Conservation (phyloP, 2,329 filamentous ascomycete species). For the Paecilomyces sp. region DNA sequence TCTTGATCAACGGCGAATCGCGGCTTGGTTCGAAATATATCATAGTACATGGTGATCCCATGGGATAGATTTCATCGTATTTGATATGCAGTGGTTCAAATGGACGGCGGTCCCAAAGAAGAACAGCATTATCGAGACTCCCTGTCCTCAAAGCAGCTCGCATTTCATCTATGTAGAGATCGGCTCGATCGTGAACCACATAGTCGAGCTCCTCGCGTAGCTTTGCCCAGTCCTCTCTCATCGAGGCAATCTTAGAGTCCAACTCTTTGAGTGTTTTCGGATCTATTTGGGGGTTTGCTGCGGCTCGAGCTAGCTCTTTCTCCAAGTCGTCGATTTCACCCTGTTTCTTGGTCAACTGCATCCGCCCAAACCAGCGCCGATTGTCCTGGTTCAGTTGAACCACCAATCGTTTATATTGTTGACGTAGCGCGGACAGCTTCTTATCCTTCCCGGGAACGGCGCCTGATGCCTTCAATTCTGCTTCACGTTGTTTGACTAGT, state of each 20-base stretch:
- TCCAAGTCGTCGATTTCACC: constrained; percentile 21
- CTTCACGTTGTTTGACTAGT: constrained; percentile 5
- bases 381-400: constrained; percentile 21
- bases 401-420: constrained; percentile 6
- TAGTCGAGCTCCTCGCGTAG: neutral
- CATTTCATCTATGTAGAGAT: constrained; percentile 46
- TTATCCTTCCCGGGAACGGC: constrained; percentile 14
- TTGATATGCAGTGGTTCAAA: constrained; percentile 61
- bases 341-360: constrained; percentile 9
- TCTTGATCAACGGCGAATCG: constrained; percentile 14
- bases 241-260: constrained; percentile 12
- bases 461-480: constrained; percentile 1
- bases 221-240: constrained; percentile 6
- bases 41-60: constrained; percentile 25
- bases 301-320: constrained; percentile 15
- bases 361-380: constrained; percentile 7
- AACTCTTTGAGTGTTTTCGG: constrained; percentile 13
- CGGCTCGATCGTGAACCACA: constrained; percentile 11
- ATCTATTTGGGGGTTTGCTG: constrained; percentile 15
- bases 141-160: constrained; percentile 28
- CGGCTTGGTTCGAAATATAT: constrained; percentile 28
- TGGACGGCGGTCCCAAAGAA: constrained; percentile 63
- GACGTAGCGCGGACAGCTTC: constrained; percentile 4
- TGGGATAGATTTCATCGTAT: constrained; percentile 60
- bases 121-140: constrained; percentile 41